Conservation (phyloP, 176 grass and related monocot species). For the Eleusine coracana region DNA sequence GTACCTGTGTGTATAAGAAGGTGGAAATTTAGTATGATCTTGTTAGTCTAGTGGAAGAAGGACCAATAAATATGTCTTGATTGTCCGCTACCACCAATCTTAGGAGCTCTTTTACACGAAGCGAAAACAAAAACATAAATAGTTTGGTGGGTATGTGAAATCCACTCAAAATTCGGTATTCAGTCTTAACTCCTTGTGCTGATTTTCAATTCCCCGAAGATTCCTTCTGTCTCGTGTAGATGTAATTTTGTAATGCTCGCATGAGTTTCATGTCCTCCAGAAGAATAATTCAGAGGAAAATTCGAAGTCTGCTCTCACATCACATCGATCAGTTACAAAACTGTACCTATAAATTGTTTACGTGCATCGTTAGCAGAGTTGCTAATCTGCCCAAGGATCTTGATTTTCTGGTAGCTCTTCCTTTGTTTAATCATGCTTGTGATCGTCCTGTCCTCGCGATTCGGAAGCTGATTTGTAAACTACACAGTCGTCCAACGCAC, state of each 20-base stretch:
- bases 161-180: neutral
- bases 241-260: neutral
- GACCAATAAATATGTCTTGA: no score
- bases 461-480: neutral
- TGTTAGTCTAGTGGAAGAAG: no score
- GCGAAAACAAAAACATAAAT: no score
- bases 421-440: conserved; percentile 17
- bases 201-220: conserved; percentile 23
- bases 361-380: conserved; percentile 17
- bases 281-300: neutral
- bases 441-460: neutral
- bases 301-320: conserved; percentile 6
- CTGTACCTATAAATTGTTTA: conserved; percentile 25
- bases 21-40: no score
- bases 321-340: conserved; percentile 1
- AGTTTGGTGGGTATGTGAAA: no score
- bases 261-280: neutral
- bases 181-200: neutral
- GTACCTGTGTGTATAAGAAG: no score
- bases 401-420: conserved; percentile 11
- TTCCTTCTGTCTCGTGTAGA: neutral
- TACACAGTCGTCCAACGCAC: neutral
- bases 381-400: conserved; percentile 21
- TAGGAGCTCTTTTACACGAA: no score
- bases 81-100: no score